Base-by-base conservation (phyloP, 2,329 filamentous ascomycete species). In the Microcyclosporella mali region DNA sequence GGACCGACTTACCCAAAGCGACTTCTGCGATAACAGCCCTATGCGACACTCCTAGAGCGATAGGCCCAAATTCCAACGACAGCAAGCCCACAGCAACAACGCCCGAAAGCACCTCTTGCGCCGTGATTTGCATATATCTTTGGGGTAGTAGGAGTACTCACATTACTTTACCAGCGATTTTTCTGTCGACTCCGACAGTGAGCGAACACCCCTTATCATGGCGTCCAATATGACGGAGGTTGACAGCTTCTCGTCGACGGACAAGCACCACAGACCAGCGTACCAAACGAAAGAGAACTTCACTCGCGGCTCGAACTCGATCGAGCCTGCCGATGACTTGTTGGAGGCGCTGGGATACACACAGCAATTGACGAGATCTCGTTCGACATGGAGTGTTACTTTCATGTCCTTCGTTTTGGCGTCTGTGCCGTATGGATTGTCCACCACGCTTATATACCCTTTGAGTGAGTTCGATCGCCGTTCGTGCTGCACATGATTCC, bases 331-430 rank as follows among this genome's bases (percentile, higher is more conserved):
- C 55, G 79, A 84, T 61, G 71, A 81, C 61, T 60, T 82, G 41
- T 72, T 84, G 54, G 75, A 76, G 52, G 75, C 74, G 45, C 70
- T 84, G 56, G 81, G 81, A 47, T 84, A 85, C 70, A 78, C 77
- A 62, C 71, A 79, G 41, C 80, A 85, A 64, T 65, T 85, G 45
- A 64, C 71, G 37, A 77, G 81, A 46, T 82, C 74, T 56, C 74
- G 81, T 41, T 84, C 81, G 33, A 84, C 81, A 2, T 70, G 78
- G 51, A 80, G 84, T 63, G 81, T 84, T 40, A 79, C 80, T 54
- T 84, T 84, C 72, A 85, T 84, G 81, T 83, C 80, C 48, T 87
- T 86, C 58, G 82, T 86, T 53, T 75, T 87, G 41, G 82, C 83
- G 36, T 82, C 82, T 2, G 84, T 86, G 48, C 83, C 83, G 8